phyloP scores from a whole-genome alignment of 176 grass and related monocot genomes.

The Neostapfia colusana region DNA sequence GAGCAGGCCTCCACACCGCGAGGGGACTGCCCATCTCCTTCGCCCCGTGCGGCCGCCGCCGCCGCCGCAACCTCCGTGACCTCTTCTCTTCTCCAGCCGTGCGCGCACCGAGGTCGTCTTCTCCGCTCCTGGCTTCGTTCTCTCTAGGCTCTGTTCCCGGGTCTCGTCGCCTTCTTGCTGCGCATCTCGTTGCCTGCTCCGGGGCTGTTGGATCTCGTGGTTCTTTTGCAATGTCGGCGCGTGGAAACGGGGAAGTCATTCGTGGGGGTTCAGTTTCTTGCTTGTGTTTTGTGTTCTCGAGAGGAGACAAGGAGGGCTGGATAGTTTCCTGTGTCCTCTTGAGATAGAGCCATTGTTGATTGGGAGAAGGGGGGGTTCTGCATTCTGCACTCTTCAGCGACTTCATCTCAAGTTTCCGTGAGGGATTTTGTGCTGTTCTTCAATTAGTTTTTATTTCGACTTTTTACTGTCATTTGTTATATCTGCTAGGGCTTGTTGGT shows the following conservation, averaged over 20 bases:
- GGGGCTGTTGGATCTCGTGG: constrained; percentile 28
- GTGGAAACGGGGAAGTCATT: not conserved
- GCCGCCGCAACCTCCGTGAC: not conserved
- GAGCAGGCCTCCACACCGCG: constrained; percentile 9
- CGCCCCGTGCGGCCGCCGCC: constrained; percentile 16
- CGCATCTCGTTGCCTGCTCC: not conserved
- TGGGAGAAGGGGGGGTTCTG: not conserved
- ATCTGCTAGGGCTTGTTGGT: not conserved
- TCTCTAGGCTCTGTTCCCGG: not conserved
- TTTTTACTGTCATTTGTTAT: not conserved
- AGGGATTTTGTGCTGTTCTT: not conserved
- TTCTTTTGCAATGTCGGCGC: constrained; percentile 25
- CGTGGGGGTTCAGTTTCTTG: not conserved
- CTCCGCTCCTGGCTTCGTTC: not conserved
- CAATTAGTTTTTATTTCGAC: not conserved
- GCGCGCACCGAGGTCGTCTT: not conserved
- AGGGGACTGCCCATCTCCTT: not conserved
- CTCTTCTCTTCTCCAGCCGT: not conserved
- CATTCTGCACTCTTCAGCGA: constrained; percentile 16
- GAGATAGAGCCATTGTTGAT: not conserved
- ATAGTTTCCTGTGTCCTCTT: not conserved
- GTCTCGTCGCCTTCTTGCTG: not conserved
- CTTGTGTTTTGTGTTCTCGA: not conserved
- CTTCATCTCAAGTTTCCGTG: not conserved
- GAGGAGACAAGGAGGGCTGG: not conserved